Percentiles rank a stretch among this genome's conserved stretches.
Conservation (phyloP, 2,329 filamentous ascomycete genomes). For the Ophiostoma angusticollis region DNA sequence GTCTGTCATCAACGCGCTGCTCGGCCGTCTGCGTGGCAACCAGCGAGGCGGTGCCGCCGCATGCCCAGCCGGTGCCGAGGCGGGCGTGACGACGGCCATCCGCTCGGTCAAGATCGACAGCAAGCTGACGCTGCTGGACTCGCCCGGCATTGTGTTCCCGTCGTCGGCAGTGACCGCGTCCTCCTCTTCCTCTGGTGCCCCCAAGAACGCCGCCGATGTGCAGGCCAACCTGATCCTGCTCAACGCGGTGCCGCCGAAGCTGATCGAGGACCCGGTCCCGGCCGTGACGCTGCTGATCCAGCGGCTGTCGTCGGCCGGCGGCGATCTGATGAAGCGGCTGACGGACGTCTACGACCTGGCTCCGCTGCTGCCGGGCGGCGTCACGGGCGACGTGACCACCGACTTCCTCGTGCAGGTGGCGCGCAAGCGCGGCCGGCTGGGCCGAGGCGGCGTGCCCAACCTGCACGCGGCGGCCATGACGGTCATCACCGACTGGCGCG, state of each 20-base stretch:
- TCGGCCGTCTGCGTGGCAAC: constrained; percentile 59
- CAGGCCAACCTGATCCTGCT: constrained; percentile 78
- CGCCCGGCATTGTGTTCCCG: constrained; percentile 88
- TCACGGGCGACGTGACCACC: constrained; percentile 59
- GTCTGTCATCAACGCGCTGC: constrained; percentile 87
- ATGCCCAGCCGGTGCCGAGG: constrained; percentile 82
- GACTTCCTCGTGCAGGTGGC: constrained; percentile 94
- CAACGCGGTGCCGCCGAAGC: constrained; percentile 84
- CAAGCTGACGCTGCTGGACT: constrained; percentile 87
- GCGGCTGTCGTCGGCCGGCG: constrained; percentile 55
- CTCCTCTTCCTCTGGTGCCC: constrained; percentile 22
- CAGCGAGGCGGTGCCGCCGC: constrained; percentile 46
- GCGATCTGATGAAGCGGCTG: constrained; percentile 62
- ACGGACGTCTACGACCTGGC: constrained; percentile 75
- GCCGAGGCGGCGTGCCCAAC: constrained; percentile 84
- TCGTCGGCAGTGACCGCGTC: constrained; percentile 33
- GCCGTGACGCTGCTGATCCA: constrained; percentile 76
- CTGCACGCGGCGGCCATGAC: constrained; percentile 77
- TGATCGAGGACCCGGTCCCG: constrained; percentile 84
- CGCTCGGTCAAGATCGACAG: constrained; percentile 88
- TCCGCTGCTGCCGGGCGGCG: constrained; percentile 54
- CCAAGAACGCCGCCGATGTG: constrained; percentile 54
- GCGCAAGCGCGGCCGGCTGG: constrained; percentile 77
- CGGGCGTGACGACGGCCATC: constrained; percentile 79
- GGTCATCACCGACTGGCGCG: constrained; percentile 92